Conservation (phyloP, 2,329 filamentous ascomycete genomes). For the Epicoccum sorghinum region DNA sequence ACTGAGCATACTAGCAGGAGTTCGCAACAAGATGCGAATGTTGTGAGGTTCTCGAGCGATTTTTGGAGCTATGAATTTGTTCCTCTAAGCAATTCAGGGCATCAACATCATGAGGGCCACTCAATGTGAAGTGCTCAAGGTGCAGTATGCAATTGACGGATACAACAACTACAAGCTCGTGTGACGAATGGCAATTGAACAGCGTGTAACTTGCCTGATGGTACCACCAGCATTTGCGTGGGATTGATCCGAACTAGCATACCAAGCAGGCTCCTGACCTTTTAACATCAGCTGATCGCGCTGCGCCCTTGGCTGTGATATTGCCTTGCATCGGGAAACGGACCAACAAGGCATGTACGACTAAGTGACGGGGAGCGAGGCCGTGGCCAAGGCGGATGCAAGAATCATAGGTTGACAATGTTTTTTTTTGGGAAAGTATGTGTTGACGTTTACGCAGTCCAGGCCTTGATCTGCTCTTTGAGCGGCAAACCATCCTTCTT, state of each 20-base stretch:
- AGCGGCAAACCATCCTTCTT: slow-evolving; percentile 18
- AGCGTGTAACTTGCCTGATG: not conserved
- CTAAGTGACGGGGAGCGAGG: not conserved
- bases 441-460: slow-evolving; percentile 20
- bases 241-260: not conserved
- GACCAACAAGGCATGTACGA: not conserved
- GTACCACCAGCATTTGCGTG: not conserved
- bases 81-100: too few species aligned
- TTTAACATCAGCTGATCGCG: slow-evolving; percentile 9
- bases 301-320: slow-evolving; percentile 1
- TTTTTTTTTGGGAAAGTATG: too few species aligned
- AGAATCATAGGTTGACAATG: not conserved
- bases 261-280: not conserved
- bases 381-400: not conserved
- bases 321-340: not conserved
- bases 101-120: too few species aligned
- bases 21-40: too few species aligned
- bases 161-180: not conserved
- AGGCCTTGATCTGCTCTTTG: slow-evolving; percentile 34
- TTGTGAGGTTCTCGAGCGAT: too few species aligned
- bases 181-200: not conserved
- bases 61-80: too few species aligned
- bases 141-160: too few species aligned
- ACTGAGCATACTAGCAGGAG: too few species aligned
- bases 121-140: too few species aligned